Evolutionary conservation across 2,329 filamentous ascomycete species (phyloP), one percentile per base, ranked within the genome.

Genomic region (Microsporum canis): DNA sequence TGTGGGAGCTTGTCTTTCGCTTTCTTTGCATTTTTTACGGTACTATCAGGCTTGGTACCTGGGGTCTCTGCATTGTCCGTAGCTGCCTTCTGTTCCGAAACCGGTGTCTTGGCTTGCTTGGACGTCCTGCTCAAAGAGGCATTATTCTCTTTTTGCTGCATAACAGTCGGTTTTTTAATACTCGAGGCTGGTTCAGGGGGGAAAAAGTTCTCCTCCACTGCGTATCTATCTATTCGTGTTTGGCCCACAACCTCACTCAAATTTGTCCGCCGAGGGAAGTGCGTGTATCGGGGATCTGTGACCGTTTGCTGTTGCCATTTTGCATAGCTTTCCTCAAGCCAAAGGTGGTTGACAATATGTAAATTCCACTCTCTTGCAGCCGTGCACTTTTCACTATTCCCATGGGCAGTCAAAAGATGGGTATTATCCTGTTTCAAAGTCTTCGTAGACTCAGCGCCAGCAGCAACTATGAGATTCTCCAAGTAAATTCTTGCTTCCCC

Each of bases 281-380:
- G 86, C 0, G 83, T 89, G 71, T 95, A 99, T 64, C 87, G 86
- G 6, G 82, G 79, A 58, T 88, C 83, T 3, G 88, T 87, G 27
- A 91, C 76, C 0, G 84, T 83, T 71, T 89, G 87, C 62, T 87
- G 78, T 69, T 88, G 82, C 77, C 91, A 96, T 71, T 88, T 90
- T 1, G 92, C 90, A 70, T 97, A 99, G 73, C 91, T 95, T 70
- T 99, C 94, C 73, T 99, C 94, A 53, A 99, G 82, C 94, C 94
- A 99, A 0, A 99, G 80, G 71, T 99, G 94, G 72, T 97, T 99
- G 68, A 96, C 79, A 68, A 96, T 87, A 61, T 90, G 79, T 60
- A 97, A 86, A 59, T 88, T 87, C 94, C 94, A 99, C 75, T 97
- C 94, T 63, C 84, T 83, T 0, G 94, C 94, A 0, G 94, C 94